Evolutionary conservation across 257 asterid species (phyloP).

Genomic region (Galeopsis tetrahit): DNA sequence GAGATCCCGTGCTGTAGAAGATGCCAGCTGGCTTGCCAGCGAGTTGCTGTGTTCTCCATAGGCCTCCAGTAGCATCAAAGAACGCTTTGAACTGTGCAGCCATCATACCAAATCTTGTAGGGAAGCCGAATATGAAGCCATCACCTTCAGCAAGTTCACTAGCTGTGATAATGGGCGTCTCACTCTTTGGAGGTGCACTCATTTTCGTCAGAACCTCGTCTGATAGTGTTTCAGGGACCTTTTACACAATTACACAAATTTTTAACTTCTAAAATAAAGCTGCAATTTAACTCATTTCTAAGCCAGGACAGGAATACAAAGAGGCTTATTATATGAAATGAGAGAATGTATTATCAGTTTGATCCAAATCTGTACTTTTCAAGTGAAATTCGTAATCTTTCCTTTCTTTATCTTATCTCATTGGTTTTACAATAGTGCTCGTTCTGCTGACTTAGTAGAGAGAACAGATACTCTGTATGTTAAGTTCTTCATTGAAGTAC

Average conservation of each 20-base stretch:
- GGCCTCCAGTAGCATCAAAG: conserved; percentile 81
- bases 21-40: conserved; percentile 93
- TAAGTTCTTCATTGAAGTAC: conserved; percentile 2
- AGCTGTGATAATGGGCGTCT: conserved; percentile 61
- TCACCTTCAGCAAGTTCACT: conserved; percentile 77
- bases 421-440: background rate
- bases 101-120: conserved; percentile 88
- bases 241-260: conserved; percentile 28
- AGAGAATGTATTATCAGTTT: background rate
- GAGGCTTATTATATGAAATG: background rate
- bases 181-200: conserved; percentile 83
- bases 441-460: background rate
- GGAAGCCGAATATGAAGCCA: conserved; percentile 82
- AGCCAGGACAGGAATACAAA: background rate
- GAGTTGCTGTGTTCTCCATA: conserved; percentile 84
- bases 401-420: background rate
- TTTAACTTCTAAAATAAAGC: conserved; percentile 7
- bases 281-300: background rate
- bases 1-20: conserved; percentile 89
- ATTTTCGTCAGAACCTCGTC: conserved; percentile 76
- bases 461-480: background rate
- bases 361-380: conserved; percentile 19
- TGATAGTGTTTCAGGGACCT: conserved; percentile 76
- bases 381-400: background rate
- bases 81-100: conserved; percentile 90